Percentiles rank a stretch among this genome's conserved stretches.
These are phyloP conservation scores for Fragaria ananassa DNA, from an alignment of 306 rosid genomes.

Conservation along the genomic window DNA sequence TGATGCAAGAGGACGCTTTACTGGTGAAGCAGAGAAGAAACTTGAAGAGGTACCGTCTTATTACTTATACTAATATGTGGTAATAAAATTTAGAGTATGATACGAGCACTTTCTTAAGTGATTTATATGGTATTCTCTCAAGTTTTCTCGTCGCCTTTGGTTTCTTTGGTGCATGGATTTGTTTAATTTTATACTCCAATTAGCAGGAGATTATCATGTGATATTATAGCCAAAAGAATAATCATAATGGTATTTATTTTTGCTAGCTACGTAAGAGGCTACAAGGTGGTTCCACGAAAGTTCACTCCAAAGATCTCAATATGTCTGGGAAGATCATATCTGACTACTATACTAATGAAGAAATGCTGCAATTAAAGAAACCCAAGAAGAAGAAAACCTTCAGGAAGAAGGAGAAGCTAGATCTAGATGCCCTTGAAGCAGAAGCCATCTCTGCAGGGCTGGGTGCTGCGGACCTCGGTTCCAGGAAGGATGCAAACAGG, in stretches of 20 bases:
- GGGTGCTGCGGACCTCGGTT: conserved; percentile 89
- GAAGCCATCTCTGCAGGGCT: conserved; percentile 90
- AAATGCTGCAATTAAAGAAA: conserved; percentile 81
- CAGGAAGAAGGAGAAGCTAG: conserved; percentile 90
- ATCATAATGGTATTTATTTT: neutral
- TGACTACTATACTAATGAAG: conserved; percentile 81
- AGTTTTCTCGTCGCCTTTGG: conserved; percentile 8
- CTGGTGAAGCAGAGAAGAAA: conserved; percentile 84
- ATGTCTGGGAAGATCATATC: conserved; percentile 60
- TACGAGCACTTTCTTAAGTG: neutral
- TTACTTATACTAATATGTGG: conserved; percentile 14
- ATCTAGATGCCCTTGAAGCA: conserved; percentile 85
- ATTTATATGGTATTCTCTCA: neutral
- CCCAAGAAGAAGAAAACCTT: conserved; percentile 92
- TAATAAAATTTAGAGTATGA: conserved; percentile 12
- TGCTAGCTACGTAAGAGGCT: conserved; percentile 76
- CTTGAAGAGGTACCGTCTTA: conserved; percentile 66
- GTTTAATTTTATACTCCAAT: neutral
- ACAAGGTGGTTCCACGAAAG: conserved; percentile 53
- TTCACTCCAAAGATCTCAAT: conserved; percentile 60
- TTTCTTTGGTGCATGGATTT: neutral
- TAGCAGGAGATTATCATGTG: neutral
- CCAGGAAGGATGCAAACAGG: conserved; percentile 67
- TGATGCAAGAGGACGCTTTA: conserved; percentile 71
- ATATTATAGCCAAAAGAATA: neutral